Base-by-base conservation (phyloP, 768 basidiomycete genomes). In the Termitomyces sp. region DNA sequence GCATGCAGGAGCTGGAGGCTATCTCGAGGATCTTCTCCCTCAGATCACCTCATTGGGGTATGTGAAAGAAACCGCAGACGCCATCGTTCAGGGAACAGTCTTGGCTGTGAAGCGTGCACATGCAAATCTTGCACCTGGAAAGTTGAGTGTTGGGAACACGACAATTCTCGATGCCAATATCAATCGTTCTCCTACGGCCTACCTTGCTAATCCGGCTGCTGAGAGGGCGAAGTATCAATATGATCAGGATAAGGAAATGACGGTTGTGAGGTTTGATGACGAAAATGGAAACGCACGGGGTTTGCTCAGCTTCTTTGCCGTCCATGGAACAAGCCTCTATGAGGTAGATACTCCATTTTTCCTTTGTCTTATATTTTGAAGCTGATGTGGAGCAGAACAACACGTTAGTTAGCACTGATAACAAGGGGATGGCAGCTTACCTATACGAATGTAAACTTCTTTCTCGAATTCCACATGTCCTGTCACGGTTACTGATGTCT, bases 391-490 rank as follows among this genome's bases (percentile, higher is more conserved):
- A 33, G 35, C 62, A 90, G 87, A 92, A 91, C 66, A 91, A 90
- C 60, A 90, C 89, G 0, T 73, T 91, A n/a, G 80, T 92, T 32
- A 90, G 88, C 67, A 71, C 79, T 3, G 90, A 91, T 70, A 91
- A 92, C 74, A 92, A 92, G 67, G 90, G 90, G 41, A 90, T 91
- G 87, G 88, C 90, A 4, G 88, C 88, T 8, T 86, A 81, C 68
- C 67, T 91, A 16, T 92, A 89, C 59, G 90, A 91, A 77, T 72
- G 86, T 87, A 58, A 47, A 28, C 49, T 41, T 14, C 6, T 55
- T 52, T 36, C 16, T 3, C 41, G 22, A 20, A 40, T 0, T n/a
- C 38, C 24, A 16, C 36, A 44, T 35, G 33, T 50, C 43, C 50
- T 45, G 35, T 44, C 44, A 48, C 49, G 35, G n/a, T 45, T 44